A percentile compares a stretch with the other conserved stretches of the same genome.
These are phyloP conservation scores for Aspergillus flavus DNA, from an alignment of 2,329 filamentous ascomycete genomes.

Conservation along the genomic window DNA sequence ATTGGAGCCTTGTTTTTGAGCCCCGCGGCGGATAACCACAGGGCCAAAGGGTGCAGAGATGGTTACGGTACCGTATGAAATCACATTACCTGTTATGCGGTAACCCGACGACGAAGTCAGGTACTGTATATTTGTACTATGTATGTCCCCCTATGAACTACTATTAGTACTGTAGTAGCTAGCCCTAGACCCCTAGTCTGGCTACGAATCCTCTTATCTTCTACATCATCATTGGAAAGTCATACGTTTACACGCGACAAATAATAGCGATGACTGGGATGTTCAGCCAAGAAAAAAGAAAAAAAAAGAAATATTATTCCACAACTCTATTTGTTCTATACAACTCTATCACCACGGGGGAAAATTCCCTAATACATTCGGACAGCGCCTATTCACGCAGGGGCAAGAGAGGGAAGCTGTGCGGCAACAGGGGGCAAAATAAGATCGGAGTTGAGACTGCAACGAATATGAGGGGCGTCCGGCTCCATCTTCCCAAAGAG, in stretches of 20 bases:
- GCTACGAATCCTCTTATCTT: background rate
- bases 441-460: slow-evolving; percentile 45
- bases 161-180: too few relatives aligned
- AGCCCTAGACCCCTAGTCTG: too few relatives aligned
- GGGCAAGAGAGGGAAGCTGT: slow-evolving; percentile 25
- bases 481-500: slow-evolving; percentile 40
- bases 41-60: background rate
- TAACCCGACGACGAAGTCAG: background rate
- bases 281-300: too few relatives aligned
- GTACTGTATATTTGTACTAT: too few relatives aligned
- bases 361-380: background rate
- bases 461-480: slow-evolving; percentile 39
- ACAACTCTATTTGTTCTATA: background rate
- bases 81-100: background rate
- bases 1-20: slow-evolving; percentile 9
- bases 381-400: background rate
- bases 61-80: slow-evolving; percentile 2
- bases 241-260: background rate
- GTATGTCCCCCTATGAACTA: too few relatives aligned
- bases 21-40: slow-evolving; percentile 15
- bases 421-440: slow-evolving; percentile 45
- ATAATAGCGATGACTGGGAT: background rate
- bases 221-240: background rate
- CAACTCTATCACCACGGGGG: background rate
- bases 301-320: background rate